Conservation (phyloP, 768 basidiomycete genomes). For the Tricholomella constricta region DNA sequence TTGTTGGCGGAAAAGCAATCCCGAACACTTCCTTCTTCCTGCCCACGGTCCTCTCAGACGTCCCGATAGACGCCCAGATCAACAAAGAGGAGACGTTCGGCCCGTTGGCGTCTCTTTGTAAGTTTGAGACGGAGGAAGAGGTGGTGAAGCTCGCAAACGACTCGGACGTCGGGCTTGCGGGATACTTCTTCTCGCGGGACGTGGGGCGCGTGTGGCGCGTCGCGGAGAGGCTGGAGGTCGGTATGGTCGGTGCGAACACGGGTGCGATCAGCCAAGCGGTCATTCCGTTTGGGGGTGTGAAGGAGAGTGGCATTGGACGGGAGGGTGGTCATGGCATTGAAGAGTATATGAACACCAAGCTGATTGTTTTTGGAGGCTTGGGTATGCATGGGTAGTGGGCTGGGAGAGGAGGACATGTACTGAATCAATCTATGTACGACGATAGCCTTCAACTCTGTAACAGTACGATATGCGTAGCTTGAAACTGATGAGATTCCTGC, state of each 20-base stretch:
- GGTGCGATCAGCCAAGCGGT: slow-evolving; percentile 75
- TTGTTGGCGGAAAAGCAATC: slow-evolving; percentile 82
- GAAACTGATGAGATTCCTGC: not conserved
- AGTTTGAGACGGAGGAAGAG: slow-evolving; percentile 94
- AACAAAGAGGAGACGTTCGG: slow-evolving; percentile 94
- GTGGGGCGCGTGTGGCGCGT: slow-evolving; percentile 92
- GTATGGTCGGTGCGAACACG: slow-evolving; percentile 87
- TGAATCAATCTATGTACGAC: slow-evolving; percentile 2
- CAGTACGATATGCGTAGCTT: not conserved
- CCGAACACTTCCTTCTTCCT: slow-evolving; percentile 69
- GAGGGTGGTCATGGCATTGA: slow-evolving; percentile 91
- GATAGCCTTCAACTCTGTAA: not conserved
- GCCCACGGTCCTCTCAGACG: slow-evolving; percentile 89
- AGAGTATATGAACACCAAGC: slow-evolving; percentile 83
- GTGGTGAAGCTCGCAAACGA: slow-evolving; percentile 85
- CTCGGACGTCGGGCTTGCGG: slow-evolving; percentile 84
- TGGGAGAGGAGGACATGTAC: not conserved
- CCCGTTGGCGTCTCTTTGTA: slow-evolving; percentile 81
- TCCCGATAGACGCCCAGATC: slow-evolving; percentile 65
- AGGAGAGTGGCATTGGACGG: slow-evolving; percentile 82
- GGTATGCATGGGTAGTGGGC: slow-evolving; percentile 20
- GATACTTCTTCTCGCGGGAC: slow-evolving; percentile 90
- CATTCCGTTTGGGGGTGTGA: slow-evolving; percentile 89
- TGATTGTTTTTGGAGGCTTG: slow-evolving; percentile 80
- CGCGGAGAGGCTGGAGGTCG: slow-evolving; percentile 91